Evolutionary conservation across 2,329 filamentous ascomycete genomes (phyloP), one percentile per base, ranked within the genome.

Genomic region (Colletotrichum tropicicola): DNA sequence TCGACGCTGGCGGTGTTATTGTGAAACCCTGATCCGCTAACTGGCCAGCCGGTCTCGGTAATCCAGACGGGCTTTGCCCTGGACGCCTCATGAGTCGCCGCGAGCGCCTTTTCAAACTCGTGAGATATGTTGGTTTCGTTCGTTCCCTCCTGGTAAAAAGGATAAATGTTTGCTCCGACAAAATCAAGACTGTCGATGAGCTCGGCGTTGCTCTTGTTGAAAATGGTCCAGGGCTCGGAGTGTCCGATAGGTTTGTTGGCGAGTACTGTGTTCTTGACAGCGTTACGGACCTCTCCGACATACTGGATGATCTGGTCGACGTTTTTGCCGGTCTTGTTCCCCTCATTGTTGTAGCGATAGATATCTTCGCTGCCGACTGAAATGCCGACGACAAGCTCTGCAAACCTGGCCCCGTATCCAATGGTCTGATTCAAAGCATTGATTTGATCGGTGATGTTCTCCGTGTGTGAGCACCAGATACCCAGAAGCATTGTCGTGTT

Each of bases 1-100:
- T 76, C 74, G 25, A 80, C 71, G 53, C 72, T 81, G 28, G 86
- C 71, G n/a, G 84, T 19, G 47, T 30, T 28, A 78, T 49, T 84
- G 84, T 54, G 75, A 69, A 56, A 80, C 80, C 58, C 76, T 73
- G 21, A 75, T 81, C 86, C 86, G 10, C 72, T 70, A 9, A 81
- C 78, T 32, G 86, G 86, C 84, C 84, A 88, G 59, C 85, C 85
- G 21, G 83, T 86, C 78, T 88, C 85, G 12, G 82, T 84, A 45
- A 85, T 74, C 73, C 80, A 82, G 58, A 84, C 79, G 58, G 74
- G 78, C 70, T 79, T 79, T 62, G 74, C 74, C 9, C 71, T 70
- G 66, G 80, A 77, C n/a, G 79, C 81, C 32, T 76, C 77, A 39
- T 73, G 41, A 7, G 73, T 75, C 71, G 74, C 73, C 69, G 74